These are phyloP conservation scores for Mycena vitilis DNA, from an alignment of 768 basidiomycete species.

Conservation along the genomic window DNA sequence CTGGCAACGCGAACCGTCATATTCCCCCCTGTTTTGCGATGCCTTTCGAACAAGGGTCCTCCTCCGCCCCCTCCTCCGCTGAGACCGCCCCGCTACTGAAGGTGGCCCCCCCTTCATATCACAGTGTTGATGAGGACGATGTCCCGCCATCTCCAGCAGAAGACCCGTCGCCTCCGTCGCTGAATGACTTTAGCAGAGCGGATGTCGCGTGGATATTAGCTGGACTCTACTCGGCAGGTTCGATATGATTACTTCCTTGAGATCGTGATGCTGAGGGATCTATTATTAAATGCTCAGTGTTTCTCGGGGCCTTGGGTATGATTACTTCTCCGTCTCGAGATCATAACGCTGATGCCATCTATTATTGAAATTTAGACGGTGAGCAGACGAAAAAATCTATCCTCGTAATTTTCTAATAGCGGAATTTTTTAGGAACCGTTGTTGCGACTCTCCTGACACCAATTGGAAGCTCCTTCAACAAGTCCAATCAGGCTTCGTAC, in stretches of 20 bases:
- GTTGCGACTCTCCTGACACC: conserved; percentile 88
- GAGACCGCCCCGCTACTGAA: conserved; percentile 71
- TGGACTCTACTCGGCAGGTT: conserved; percentile 77
- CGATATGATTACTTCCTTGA: too few species aligned
- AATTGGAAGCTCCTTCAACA: conserved; percentile 87
- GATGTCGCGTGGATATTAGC: conserved; percentile 79
- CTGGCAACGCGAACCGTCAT: conserved; percentile 28
- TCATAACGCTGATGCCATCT: conserved; percentile 31
- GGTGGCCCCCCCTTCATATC: conserved; percentile 60
- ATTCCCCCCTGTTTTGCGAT: conserved; percentile 49
- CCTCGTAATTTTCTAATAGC: conserved; percentile 26
- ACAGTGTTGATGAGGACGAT: conserved; percentile 58
- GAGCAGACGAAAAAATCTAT: conserved; percentile 24
- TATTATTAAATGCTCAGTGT: conserved; percentile 50
- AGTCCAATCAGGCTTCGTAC: conserved; percentile 84
- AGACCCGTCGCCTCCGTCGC: conserved; percentile 41
- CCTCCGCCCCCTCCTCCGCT: conserved; percentile 44
- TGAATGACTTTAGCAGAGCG: conserved; percentile 60
- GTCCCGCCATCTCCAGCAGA: conserved; percentile 47
- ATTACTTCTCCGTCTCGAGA: conserved; percentile 17
- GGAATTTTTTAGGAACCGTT: conserved; percentile 70
- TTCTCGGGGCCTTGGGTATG: conserved; percentile 84
- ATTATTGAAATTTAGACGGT: conserved; percentile 31
- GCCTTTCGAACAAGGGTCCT: conserved; percentile 57
- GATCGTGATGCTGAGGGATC: too few species aligned